phyloP scores from a whole-genome alignment of 2,329 filamentous ascomycete genomes.

The Thelonectria olida region DNA sequence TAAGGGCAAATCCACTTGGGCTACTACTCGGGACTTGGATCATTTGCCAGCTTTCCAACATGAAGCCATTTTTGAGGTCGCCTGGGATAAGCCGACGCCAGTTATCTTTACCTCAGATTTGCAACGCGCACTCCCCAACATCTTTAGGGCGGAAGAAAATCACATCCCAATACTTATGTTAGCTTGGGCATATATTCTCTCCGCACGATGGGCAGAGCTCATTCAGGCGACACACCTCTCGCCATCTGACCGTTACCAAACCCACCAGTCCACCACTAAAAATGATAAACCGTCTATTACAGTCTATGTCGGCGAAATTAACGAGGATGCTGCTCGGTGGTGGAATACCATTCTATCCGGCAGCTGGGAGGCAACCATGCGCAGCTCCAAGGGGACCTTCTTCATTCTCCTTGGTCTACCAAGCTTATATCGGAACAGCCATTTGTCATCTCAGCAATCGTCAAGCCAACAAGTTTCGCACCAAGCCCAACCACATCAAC shows the following conservation, averaged over 20 bases:
- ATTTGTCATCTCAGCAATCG: conserved; percentile 4
- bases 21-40: neutral
- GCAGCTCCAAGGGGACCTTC: conserved; percentile 25
- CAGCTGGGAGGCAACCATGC: conserved; percentile 38
- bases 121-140: neutral
- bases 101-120: conserved; percentile 13
- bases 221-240: conserved; percentile 33
- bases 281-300: neutral
- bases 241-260: neutral
- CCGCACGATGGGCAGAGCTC: conserved; percentile 43
- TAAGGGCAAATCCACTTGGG: conserved; percentile 17
- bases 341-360: conserved; percentile 40
- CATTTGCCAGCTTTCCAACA: conserved; percentile 17
- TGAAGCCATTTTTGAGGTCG: conserved; percentile 8
- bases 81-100: conserved; percentile 5
- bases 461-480: neutral
- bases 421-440: conserved; percentile 3
- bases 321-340: conserved; percentile 40
- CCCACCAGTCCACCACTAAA: neutral
- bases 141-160: conserved; percentile 7
- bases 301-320: conserved; percentile 37
- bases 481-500: conserved; percentile 15
- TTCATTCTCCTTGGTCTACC: conserved; percentile 27
- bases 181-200: conserved; percentile 42
- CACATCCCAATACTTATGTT: conserved; percentile 21